Conservation (phyloP, 352 stramenopile genomes). For the Peronospora farinosa region DNA sequence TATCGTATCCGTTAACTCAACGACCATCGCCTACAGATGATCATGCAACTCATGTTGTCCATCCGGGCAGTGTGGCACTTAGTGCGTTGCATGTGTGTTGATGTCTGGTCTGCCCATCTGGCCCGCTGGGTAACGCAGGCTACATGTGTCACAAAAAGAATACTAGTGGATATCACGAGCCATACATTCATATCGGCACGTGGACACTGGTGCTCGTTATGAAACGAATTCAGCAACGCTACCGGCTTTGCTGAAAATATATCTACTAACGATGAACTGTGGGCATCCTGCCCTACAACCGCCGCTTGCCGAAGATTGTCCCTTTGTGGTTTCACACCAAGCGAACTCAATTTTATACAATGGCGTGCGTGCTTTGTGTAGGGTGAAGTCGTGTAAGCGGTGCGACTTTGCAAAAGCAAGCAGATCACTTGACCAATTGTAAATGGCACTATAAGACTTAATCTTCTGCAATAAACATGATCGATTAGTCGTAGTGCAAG, state of each 20-base stretch:
- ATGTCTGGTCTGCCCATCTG: slow-evolving; percentile 16
- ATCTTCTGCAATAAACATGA: slow-evolving; percentile 67
- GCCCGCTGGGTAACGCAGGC: slow-evolving; percentile 30
- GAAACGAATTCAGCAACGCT: slow-evolving; percentile 27
- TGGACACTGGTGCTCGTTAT: slow-evolving; percentile 63
- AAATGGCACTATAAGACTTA: slow-evolving; percentile 56
- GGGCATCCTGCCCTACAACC: slow-evolving; percentile 65
- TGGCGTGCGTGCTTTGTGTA: slow-evolving; percentile 45
- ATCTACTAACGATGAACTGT: slow-evolving; percentile 53
- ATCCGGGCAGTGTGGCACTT: too few species aligned
- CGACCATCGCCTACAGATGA: slow-evolving; percentile 57
- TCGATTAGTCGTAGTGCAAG: slow-evolving; percentile 70
- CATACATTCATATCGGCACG: slow-evolving; percentile 72
- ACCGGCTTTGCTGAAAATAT: slow-evolving; percentile 41
- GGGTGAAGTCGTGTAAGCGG: slow-evolving; percentile 55
- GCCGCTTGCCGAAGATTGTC: slow-evolving; percentile 53
- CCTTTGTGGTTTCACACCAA: slow-evolving; percentile 58
- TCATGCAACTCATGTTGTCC: slow-evolving; percentile 42
- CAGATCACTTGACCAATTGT: slow-evolving; percentile 72
- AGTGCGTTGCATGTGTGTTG: slow-evolving; percentile 1
- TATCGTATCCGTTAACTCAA: slow-evolving; percentile 42
- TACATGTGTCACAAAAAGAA: slow-evolving; percentile 4
- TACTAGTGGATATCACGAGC: slow-evolving; percentile 39
- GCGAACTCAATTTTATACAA: slow-evolving; percentile 52
- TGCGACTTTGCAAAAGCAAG: slow-evolving; percentile 71